Evolutionary conservation across 768 basidiomycete genomes (phyloP).

Genomic region (Agaricus blazei): DNA sequence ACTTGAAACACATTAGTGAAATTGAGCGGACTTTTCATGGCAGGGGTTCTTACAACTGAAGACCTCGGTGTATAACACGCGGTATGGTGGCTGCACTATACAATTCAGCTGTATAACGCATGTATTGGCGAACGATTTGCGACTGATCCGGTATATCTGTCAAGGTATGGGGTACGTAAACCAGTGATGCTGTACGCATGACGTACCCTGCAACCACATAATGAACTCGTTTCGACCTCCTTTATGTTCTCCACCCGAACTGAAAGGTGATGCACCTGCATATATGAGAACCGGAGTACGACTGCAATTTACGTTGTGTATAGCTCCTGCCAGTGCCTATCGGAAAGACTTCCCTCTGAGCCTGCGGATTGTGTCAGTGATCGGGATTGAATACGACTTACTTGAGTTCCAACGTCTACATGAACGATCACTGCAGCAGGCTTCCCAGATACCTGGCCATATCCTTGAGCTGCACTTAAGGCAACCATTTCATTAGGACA

Average conservation of each 20-base stretch:
- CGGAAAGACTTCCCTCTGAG: background rate
- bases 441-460: slow-evolving; percentile 57
- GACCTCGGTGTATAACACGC: slow-evolving; percentile 47
- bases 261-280: slow-evolving; percentile 64
- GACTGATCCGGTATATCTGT: slow-evolving; percentile 69
- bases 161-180: background rate
- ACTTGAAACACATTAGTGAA: slow-evolving; percentile 24
- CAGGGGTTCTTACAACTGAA: slow-evolving; percentile 52
- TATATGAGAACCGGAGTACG: slow-evolving; percentile 65
- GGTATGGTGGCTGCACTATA: slow-evolving; percentile 46
- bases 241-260: slow-evolving; percentile 47
- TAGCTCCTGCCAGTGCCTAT: slow-evolving; percentile 64
- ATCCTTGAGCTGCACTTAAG: slow-evolving; percentile 67
- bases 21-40: background rate
- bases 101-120: slow-evolving; percentile 62
- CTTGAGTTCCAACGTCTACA: slow-evolving; percentile 69
- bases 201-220: slow-evolving; percentile 62
- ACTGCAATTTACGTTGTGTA: slow-evolving; percentile 66
- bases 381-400: slow-evolving; percentile 11
- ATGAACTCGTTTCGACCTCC: slow-evolving; percentile 72
- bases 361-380: background rate
- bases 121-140: slow-evolving; percentile 69
- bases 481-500: slow-evolving; percentile 79
- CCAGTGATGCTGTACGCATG: background rate
- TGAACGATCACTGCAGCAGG: slow-evolving; percentile 73